Base-by-base conservation (phyloP, 108 stramenopile genomes). In the Schizochytrium sp. region DNA sequence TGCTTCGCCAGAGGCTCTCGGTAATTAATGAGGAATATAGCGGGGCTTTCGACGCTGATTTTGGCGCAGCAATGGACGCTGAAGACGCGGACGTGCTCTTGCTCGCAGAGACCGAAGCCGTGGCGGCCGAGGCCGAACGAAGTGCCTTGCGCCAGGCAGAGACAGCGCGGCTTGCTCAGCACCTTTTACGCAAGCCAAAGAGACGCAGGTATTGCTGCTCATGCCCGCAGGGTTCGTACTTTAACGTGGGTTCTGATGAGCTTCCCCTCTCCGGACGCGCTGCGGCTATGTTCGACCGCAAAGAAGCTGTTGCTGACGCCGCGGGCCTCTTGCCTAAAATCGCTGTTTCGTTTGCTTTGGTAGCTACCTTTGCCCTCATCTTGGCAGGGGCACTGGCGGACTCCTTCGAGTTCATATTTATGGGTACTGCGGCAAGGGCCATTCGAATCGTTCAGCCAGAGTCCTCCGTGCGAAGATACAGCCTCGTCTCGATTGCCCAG, bases 401-500 rank as follows among this genome's bases (percentile, higher is more conserved):
- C 87, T 93, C 96, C 72, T 97, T 96, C 59, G 89, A 91, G 5
- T 98, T 98, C 91, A 92, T 95, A 23, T 95, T 98, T 89, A 95
- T 93, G 44, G 97, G 97, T 19, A 87, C 96, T 55, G 96, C 95
- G 4, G 97, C 96, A 8, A 88, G 89, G 58, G 92, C 76, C 12
- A 83, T 83, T 83, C 19, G 25, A 0, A 53, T 94, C 12, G 88
- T 98, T 29, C 96, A 95, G 14, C 58, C 60, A 21, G 94, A 95
- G 45, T 91, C 93, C 34, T 57, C 88, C 8, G 57, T 5, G 29
- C 34, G 58, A 87, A 43, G 5, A 47, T 98, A 96, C 88, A 96
- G 96, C 5, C 83, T 97, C 14, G 58, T 96, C 18, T 94, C 95
- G 47, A 88, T 97, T 44, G 97, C 97, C 0, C 41, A 89, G 41